Conservation (phyloP, 2,329 filamentous ascomycete species). For the Botrytis medusae region DNA sequence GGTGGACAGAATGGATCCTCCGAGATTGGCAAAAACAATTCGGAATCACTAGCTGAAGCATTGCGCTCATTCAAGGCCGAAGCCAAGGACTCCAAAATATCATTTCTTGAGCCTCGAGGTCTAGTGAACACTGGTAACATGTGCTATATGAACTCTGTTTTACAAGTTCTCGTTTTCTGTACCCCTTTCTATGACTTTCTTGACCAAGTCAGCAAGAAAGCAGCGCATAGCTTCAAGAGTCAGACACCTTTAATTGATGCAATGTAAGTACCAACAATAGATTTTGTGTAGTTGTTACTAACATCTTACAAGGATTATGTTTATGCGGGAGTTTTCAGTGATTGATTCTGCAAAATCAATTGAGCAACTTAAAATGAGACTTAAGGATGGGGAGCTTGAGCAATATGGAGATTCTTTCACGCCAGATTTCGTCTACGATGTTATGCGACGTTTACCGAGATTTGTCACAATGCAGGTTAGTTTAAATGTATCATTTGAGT, state of each 20-base stretch:
- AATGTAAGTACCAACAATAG: constrained; percentile 61
- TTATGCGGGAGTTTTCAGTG: constrained; percentile 86
- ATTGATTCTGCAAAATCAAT: constrained; percentile 75
- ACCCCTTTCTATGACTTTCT: constrained; percentile 93
- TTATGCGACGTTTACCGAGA: constrained; percentile 79
- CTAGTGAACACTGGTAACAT: constrained; percentile 97
- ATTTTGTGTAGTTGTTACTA: constrained; percentile 19
- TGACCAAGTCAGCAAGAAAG: constrained; percentile 79
- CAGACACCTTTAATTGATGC: constrained; percentile 92
- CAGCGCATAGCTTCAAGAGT: constrained; percentile 89
- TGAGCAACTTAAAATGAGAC: constrained; percentile 68
- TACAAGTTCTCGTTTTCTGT: constrained; percentile 94
- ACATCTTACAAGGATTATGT: constrained; percentile 71
- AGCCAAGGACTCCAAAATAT: constrained; percentile 59
- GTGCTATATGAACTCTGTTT: constrained; percentile 99
- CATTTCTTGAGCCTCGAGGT: constrained; percentile 88
- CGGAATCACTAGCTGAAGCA: constrained; percentile 71
- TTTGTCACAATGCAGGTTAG: constrained; percentile 90
- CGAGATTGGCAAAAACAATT: constrained; percentile 47
- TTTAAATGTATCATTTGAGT: constrained; percentile 28
- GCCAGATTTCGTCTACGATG: constrained; percentile 93
- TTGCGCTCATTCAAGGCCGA: constrained; percentile 68
- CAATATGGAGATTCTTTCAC: constrained; percentile 88
- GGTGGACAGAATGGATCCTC: constrained; percentile 37
- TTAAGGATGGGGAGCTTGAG: constrained; percentile 83